Base-by-base conservation (phyloP, 1,284 basidiomycete species). In the Rhodotorula mucilaginosa region DNA sequence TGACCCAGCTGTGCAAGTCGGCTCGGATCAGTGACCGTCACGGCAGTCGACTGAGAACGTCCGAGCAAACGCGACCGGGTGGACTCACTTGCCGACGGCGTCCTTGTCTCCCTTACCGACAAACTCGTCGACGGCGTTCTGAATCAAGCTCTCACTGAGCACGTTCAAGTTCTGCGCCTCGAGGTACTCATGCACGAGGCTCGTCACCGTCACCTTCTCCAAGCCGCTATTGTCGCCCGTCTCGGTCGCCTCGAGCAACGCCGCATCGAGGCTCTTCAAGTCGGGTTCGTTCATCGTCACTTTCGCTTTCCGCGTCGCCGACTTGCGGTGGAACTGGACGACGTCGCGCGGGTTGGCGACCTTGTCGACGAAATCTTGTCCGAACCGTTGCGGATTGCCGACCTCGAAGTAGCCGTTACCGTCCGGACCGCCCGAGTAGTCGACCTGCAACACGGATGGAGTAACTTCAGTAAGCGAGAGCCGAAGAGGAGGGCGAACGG, bases 341-440 rank as follows among this genome's bases (percentile, higher is more conserved):
- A 96, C 87, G 78, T 98, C 95, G 54, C 92, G 88, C 10, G 96
- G 95, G 80, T 99, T 99, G 16, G 96, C 97, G 21, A 99, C 87
- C 31, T 87, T 87, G 3, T 92, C 93, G 70, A 89, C 87, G 81
- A 97, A 98, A 80, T 97, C 93, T 81, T 97, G 94, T 0, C 97
- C 96, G 80, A 99, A 97, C 13, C 96, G 90, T 63, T 96, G 90
- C 19, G 95, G 92, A 81, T 99, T 99, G 61, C 90, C 92, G 83
- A 93, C 92, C 76, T 92, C 91, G 69, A 88, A 88, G 8, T 89
- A 90, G 63, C 90, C 90, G 0, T 91, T 60, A 23, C 74, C 77
- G 39, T 74, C 66, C 5, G 70, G 67, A 5, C 70, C 67, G 31
- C 69, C 70, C 5, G 73, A 93, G 1, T 93, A 96, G 80, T 97